Evolutionary conservation across 164 flowering plant genomes (phyloP).

Genomic region (Brasenia schreberi): DNA sequence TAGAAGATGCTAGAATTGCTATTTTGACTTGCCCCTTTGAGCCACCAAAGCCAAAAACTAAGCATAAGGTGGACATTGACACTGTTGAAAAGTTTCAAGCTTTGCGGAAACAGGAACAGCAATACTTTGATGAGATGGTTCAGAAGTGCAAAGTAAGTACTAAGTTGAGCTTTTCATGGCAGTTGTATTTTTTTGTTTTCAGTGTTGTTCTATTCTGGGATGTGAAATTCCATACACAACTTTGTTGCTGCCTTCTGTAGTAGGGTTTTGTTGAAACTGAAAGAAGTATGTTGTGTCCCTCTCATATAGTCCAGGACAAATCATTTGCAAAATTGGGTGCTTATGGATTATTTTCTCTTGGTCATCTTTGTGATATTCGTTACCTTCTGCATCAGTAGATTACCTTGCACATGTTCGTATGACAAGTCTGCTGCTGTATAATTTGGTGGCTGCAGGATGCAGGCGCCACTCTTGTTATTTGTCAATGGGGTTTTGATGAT

Average conservation of each 20-base stretch:
- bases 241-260: too few relatives aligned
- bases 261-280: too few relatives aligned
- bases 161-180: background rate
- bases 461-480: constrained; percentile 94
- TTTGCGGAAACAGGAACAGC: constrained; percentile 72
- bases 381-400: too few relatives aligned
- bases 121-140: constrained; percentile 98
- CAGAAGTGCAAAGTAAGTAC: constrained; percentile 75
- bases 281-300: too few relatives aligned
- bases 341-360: too few relatives aligned
- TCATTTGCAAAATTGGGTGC: too few relatives aligned
- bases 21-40: constrained; percentile 99
- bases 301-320: too few relatives aligned
- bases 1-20: constrained; percentile 87
- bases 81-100: constrained; percentile 93
- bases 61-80: constrained; percentile 99
- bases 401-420: background rate
- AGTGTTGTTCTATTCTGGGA: too few relatives aligned
- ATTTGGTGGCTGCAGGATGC: constrained; percentile 52
- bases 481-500: constrained; percentile 99
- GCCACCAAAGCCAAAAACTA: constrained; percentile 99
- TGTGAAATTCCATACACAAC: too few relatives aligned
- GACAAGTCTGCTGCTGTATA: background rate
- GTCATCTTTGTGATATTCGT: too few relatives aligned
- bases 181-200: too few relatives aligned